Evolutionary conservation across 441 rosid species (phyloP).

Genomic region (Codiaeum variegatum): DNA sequence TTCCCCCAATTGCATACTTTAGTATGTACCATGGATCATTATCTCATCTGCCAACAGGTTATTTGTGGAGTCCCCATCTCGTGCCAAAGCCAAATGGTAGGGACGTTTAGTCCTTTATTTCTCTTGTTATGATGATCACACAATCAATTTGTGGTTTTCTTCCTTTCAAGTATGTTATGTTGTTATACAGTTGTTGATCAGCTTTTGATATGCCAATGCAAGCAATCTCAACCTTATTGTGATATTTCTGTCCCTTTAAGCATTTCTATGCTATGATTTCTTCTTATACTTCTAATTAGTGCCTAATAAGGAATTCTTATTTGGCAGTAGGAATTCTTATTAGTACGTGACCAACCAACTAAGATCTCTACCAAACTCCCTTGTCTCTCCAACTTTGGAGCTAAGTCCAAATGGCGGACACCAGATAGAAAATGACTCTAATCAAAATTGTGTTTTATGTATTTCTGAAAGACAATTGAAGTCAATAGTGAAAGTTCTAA

Average conservation of each 20-base stretch:
- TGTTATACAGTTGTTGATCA: neutral
- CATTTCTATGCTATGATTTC: neutral
- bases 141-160: neutral
- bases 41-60: slow-evolving; percentile 93
- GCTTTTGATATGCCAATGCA: neutral
- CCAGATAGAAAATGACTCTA: neutral
- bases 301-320: neutral
- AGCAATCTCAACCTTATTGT: neutral
- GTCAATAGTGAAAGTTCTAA: neutral
- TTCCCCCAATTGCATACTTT: slow-evolving; percentile 88
- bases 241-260: neutral
- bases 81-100: slow-evolving; percentile 96
- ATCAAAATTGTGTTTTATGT: neutral
- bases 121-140: neutral
- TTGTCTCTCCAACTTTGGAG: neutral
- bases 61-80: slow-evolving; percentile 97
- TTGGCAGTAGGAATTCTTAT: neutral
- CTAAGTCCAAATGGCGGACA: neutral
- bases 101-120: slow-evolving; percentile 7
- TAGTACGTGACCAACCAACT: neutral
- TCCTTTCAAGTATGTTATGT: neutral
- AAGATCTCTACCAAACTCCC: neutral
- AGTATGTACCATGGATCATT: slow-evolving; percentile 92
- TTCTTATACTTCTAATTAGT: neutral
- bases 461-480: neutral